Evolutionary conservation across 805 yeast genomes (phyloP).

Genomic region (Saturnispora serradocipensis): DNA sequence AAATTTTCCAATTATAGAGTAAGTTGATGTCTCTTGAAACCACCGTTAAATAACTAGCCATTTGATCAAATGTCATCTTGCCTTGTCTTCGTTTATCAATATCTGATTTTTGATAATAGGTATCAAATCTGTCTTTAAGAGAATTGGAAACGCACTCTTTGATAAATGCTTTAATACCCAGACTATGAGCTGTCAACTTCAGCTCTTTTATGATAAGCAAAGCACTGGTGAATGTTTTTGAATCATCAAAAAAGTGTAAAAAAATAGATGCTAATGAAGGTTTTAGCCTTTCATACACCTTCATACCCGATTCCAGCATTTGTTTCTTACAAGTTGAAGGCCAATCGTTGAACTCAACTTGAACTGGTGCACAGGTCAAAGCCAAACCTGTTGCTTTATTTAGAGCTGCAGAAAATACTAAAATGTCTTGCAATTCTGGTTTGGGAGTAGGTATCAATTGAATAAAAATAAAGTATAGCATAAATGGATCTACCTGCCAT

Average conservation of each 20-base stretch:
- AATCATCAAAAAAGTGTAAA: slow-evolving; percentile 17
- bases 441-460: slow-evolving; percentile 8
- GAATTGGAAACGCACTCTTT: slow-evolving; percentile 7
- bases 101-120: slow-evolving; percentile 9
- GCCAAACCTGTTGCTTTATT: slow-evolving; percentile 21
- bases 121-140: slow-evolving; percentile 8
- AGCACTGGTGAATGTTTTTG: slow-evolving; percentile 15
- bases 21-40: slow-evolving; percentile 19
- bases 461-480: slow-evolving; percentile 13
- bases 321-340: slow-evolving; percentile 15
- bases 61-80: slow-evolving; percentile 10
- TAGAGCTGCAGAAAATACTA: background rate
- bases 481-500: slow-evolving; percentile 28
- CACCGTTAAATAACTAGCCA: slow-evolving; percentile 14
- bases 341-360: slow-evolving; percentile 20
- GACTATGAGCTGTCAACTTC: slow-evolving; percentile 12
- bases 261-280: slow-evolving; percentile 8
- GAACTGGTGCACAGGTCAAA: slow-evolving; percentile 18
- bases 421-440: background rate
- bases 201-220: slow-evolving; percentile 16
- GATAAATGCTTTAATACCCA: slow-evolving; percentile 10
- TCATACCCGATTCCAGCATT: slow-evolving; percentile 11
- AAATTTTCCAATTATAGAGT: slow-evolving; percentile 20
- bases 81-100: background rate
- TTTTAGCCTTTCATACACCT: slow-evolving; percentile 13